Evolutionary conservation across 768 basidiomycete genomes (phyloP), one percentile per base, ranked within the genome.

Genomic region (Tephrocybe sp.): DNA sequence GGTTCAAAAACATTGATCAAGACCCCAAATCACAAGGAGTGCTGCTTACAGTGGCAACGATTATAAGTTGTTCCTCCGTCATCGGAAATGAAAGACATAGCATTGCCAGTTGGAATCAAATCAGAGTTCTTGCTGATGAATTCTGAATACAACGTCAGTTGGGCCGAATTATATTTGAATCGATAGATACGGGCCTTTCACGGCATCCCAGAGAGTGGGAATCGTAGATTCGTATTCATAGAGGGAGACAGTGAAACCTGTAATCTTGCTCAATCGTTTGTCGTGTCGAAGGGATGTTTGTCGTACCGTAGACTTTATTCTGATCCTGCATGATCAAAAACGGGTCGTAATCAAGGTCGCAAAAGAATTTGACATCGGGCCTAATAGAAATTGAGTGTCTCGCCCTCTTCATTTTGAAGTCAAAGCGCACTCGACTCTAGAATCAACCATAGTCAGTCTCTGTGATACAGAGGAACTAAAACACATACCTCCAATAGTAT

Each of bases 201-300:
- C 87, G 1, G 82, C 69, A 8, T 81, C 67, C 94, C 94, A 97
- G 2, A 97, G 76, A 0, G 93, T 88, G 4, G 86, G 85, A 48
- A 97, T 94, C 9, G 94, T 96, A 33, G 83, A 79, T 54, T 79
- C 78, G 61, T 93, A 96, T 64, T 96, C 94, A 49, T 78, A 88
- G 5, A 95, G 69, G 0, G 89, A 86, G 32, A 96, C 68, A 2
- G 90, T 93, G 69, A 95, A 96, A 3, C 84, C 87, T 88, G 49
- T 6, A 30, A 17, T 17, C n/a, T n/a, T 12, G 25, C 40, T 34
- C 34, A 20, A 51, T 24, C 20, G n/a, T 2, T 20, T 3, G 17
- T 32, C 2, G 12, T 20, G 8, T 10, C 21, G 11, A 23, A 14
- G 4, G 37, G 21, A 20, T 17, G 21, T 21, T 24, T 26, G 26